Conservation (phyloP, 1,284 basidiomycete genomes). For the Ceratobasidium sp. region DNA sequence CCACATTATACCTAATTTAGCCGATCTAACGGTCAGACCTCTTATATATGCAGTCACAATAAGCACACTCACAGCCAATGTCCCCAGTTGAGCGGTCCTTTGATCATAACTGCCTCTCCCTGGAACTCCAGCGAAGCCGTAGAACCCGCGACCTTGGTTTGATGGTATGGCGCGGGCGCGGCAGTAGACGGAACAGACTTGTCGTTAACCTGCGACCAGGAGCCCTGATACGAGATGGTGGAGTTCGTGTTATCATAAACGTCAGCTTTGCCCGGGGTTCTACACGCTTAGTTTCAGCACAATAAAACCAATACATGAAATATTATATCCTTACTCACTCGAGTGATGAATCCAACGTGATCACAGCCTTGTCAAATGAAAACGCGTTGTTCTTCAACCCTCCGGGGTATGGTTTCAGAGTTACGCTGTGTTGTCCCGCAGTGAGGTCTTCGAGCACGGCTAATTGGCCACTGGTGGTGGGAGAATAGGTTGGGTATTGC, state of each 20-base stretch:
- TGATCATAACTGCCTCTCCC: conserved; percentile 15
- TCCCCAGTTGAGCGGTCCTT: neutral
- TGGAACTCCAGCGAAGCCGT: conserved; percentile 8
- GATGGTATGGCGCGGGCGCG: neutral
- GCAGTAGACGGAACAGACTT: conserved; percentile 14
- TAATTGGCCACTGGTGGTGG: neutral
- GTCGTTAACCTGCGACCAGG: conserved; percentile 1
- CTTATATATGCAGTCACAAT: neutral
- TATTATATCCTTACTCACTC: neutral
- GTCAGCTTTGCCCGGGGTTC: neutral
- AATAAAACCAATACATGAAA: too few species aligned
- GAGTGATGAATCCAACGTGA: neutral
- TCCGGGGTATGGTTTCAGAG: neutral
- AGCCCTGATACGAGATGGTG: conserved; percentile 5
- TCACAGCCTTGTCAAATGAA: conserved; percentile 18
- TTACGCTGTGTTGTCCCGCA: conserved; percentile 1
- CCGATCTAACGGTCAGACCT: neutral
- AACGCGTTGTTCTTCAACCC: neutral
- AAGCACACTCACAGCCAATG: conserved; percentile 18
- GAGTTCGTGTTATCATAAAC: conserved; percentile 23
- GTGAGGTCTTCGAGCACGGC: neutral
- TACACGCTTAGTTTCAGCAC: neutral
- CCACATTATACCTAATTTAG: conserved; percentile 14
- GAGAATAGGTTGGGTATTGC: neutral
- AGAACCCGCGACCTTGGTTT: conserved; percentile 13